A percentile compares a stretch with the other conserved stretches of the same genome.
Conservation (phyloP, 140 eudicot species). For the Stevia rebaudiana region DNA sequence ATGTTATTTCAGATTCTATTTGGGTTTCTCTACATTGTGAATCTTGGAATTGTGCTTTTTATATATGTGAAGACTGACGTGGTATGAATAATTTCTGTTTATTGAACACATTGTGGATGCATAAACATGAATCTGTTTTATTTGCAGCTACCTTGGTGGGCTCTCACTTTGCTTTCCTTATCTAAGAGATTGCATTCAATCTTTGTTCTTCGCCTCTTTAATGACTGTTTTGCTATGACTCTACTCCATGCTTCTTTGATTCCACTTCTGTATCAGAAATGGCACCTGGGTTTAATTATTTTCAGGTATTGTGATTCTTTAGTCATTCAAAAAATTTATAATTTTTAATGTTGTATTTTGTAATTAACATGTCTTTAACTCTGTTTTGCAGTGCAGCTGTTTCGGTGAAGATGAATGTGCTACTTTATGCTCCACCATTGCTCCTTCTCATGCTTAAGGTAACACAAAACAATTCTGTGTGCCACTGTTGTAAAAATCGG, state of each 20-base stretch:
- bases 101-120: slow-evolving; percentile 1
- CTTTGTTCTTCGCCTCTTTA: slow-evolving; percentile 83
- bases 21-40: slow-evolving; percentile 69
- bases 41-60: slow-evolving; percentile 70
- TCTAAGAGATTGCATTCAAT: slow-evolving; percentile 90
- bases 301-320: slow-evolving; percentile 48
- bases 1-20: slow-evolving; percentile 66
- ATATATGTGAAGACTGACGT: slow-evolving; percentile 83
- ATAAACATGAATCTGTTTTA: background rate
- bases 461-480: background rate
- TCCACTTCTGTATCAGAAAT: slow-evolving; percentile 65
- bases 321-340: background rate
- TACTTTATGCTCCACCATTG: slow-evolving; percentile 87
- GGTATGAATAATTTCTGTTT: slow-evolving; percentile 44
- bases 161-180: slow-evolving; percentile 68
- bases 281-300: slow-evolving; percentile 77
- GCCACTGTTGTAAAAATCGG: too few species aligned
- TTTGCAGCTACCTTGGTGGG: slow-evolving; percentile 98
- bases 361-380: background rate
- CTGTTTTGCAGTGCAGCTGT: slow-evolving; percentile 74
- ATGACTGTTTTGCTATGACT: slow-evolving; percentile 92
- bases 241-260: slow-evolving; percentile 73
- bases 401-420: slow-evolving; percentile 95
- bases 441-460: slow-evolving; percentile 89
- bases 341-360: background rate